Evolutionary conservation across 2,329 filamentous ascomycete species (phyloP).

Genomic region (Colletotrichum lindemuthianum): DNA sequence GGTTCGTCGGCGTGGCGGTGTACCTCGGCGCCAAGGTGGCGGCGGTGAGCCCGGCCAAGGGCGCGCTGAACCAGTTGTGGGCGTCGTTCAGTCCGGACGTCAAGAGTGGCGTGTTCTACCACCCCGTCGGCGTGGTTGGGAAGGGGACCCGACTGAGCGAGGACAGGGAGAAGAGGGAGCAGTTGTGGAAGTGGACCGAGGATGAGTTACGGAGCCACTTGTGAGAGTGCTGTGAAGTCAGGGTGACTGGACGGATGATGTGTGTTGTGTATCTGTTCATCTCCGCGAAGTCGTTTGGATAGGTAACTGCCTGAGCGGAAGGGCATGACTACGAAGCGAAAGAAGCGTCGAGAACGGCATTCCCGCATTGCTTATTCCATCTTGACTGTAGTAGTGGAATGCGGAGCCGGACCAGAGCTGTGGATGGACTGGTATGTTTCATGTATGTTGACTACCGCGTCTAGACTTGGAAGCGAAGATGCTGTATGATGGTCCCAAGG

Average conservation of each 20-base stretch:
- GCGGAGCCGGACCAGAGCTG: slow-evolving; percentile 17
- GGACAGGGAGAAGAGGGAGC: slow-evolving; percentile 41
- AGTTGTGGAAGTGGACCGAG: slow-evolving; percentile 50
- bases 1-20: slow-evolving; percentile 99
- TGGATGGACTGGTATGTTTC: slow-evolving; percentile 13
- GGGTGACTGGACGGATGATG: too few species aligned
- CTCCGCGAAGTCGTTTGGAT: too few species aligned
- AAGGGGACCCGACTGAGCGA: slow-evolving; percentile 38
- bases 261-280: too few species aligned
- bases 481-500: slow-evolving; percentile 21
- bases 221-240: neutral
- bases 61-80: slow-evolving; percentile 44
- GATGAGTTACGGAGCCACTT: slow-evolving; percentile 41
- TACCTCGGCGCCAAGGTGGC: slow-evolving; percentile 78
- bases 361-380: neutral
- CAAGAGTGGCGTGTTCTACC: slow-evolving; percentile 46
- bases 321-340: neutral
- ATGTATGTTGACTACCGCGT: slow-evolving; percentile 13
- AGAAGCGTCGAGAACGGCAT: neutral
- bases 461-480: neutral
- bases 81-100: slow-evolving; percentile 40
- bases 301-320: slow-evolving; percentile 6
- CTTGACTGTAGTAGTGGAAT: neutral
- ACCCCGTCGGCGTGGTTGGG: slow-evolving; percentile 44
- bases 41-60: slow-evolving; percentile 40